Percentiles rank a stretch among this genome's conserved stretches.
These are phyloP conservation scores for Fonsecaea pedrosoi DNA, from an alignment of 2,329 filamentous ascomycete genomes.

Conservation along the genomic window DNA sequence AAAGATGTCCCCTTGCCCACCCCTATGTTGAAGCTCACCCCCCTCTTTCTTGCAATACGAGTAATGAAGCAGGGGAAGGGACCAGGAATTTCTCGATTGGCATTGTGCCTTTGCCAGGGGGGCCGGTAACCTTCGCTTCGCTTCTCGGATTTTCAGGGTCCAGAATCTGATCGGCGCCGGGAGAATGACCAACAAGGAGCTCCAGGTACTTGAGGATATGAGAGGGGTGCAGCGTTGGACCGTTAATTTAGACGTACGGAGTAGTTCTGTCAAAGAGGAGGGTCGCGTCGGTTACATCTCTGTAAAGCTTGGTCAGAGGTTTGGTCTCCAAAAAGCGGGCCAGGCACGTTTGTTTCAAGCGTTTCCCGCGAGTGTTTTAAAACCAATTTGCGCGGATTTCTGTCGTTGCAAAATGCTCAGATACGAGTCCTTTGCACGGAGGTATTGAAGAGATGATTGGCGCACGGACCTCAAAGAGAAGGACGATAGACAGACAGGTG, in stretches of 20 bases:
- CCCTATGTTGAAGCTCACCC: background rate
- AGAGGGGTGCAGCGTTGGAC: slow-evolving; percentile 10
- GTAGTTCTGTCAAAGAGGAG: slow-evolving; percentile 12
- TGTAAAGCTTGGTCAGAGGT: background rate
- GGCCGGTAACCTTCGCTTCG: slow-evolving; percentile 17
- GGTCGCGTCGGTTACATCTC: background rate
- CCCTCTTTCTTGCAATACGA: background rate
- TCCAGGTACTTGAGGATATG: background rate
- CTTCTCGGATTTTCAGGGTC: slow-evolving; percentile 29
- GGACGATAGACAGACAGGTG: background rate
- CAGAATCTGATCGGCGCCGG: slow-evolving; percentile 24
- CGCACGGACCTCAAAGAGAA: slow-evolving; percentile 6
- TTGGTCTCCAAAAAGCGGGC: slow-evolving; percentile 5
- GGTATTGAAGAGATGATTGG: background rate
- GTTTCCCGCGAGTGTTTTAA: slow-evolving; percentile 18
- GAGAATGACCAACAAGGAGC: slow-evolving; percentile 1
- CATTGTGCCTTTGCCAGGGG: slow-evolving; percentile 3
- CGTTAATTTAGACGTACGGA: slow-evolving; percentile 1
- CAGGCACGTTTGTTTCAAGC: slow-evolving; percentile 28
- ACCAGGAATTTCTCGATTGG: slow-evolving; percentile 6
- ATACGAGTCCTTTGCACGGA: background rate
- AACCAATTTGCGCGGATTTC: slow-evolving; percentile 5
- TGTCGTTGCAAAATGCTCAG: background rate
- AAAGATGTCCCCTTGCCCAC: background rate
- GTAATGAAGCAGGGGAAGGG: slow-evolving; percentile 25